Conservation (phyloP, 495 filamentous ascomycete genomes). For the Xylaria cubensis region DNA sequence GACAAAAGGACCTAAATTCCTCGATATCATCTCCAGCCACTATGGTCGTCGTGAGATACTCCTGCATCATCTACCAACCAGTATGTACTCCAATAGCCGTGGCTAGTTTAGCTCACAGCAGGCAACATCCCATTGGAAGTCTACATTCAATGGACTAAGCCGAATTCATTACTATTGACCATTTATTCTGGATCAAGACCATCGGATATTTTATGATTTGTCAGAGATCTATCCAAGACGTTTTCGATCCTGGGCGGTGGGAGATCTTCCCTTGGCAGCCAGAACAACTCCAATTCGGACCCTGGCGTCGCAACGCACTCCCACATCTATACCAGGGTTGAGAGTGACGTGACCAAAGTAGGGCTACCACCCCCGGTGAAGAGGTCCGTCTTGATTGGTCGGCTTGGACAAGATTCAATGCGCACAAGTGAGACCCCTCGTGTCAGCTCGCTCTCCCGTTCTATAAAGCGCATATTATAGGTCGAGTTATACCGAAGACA, state of each 20-base stretch:
- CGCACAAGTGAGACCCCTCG: conserved; percentile 18
- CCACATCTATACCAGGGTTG: conserved; percentile 12
- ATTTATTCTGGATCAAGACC: conserved; percentile 2
- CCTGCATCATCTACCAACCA: neutral
- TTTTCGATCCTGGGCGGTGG: conserved; percentile 24
- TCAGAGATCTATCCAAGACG: conserved; percentile 23
- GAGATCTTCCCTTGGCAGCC: conserved; percentile 22
- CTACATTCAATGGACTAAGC: neutral
- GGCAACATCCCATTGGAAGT: neutral
- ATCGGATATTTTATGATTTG: conserved; percentile 42
- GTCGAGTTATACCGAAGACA: conserved; percentile 12
- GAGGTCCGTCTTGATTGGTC: conserved; percentile 14
- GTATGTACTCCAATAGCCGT: neutral
- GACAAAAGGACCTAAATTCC: neutral
- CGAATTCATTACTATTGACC: conserved; percentile 23
- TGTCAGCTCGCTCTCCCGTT: conserved; percentile 21
- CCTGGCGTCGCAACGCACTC: conserved; percentile 10
- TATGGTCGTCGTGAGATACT: neutral
- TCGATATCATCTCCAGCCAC: neutral
- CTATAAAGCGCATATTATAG: conserved; percentile 25
- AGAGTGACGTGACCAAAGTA: conserved; percentile 25
- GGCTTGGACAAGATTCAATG: neutral
- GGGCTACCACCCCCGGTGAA: conserved; percentile 25
- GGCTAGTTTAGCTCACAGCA: neutral
- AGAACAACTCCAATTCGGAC: conserved; percentile 18